Percentiles rank a stretch among this genome's conserved stretches.
phyloP scores from a whole-genome alignment of 164 flowering plant genomes.

The Brasenia schreberi region DNA sequence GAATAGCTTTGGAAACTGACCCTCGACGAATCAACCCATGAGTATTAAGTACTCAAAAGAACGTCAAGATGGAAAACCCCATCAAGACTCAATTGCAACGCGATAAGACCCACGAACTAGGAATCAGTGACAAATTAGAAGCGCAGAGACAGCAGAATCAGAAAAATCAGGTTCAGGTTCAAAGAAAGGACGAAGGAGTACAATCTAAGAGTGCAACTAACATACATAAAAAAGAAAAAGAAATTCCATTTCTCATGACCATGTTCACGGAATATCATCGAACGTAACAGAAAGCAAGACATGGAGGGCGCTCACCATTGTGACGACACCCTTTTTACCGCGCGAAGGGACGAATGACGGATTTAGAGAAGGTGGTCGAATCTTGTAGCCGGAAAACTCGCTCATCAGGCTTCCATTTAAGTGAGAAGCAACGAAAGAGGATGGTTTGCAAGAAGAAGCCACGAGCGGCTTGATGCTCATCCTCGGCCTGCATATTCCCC shows the following conservation, averaged over 20 bases:
- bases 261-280: background rate
- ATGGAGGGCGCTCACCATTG: constrained; percentile 36
- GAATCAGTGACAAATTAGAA: too few relatives aligned
- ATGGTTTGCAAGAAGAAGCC: constrained; percentile 7
- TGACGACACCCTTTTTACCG: constrained; percentile 53
- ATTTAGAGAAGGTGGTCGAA: constrained; percentile 29
- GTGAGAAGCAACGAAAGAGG: constrained; percentile 36
- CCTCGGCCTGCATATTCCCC: constrained; percentile 6
- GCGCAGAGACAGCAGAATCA: background rate
- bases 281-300: background rate
- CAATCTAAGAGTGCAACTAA: background rate
- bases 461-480: constrained; percentile 8
- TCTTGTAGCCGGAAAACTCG: constrained; percentile 44
- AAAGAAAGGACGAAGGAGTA: background rate
- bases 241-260: background rate
- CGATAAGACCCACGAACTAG: too few relatives aligned
- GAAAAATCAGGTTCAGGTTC: background rate
- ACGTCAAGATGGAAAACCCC: background rate
- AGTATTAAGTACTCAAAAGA: too few relatives aligned
- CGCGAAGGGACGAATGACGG: constrained; percentile 18
- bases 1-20: too few relatives aligned
- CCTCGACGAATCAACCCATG: too few relatives aligned
- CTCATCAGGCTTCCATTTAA: constrained; percentile 32
- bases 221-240: background rate
- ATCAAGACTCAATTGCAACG: background rate